Conservation (phyloP, 75 land plant genomes). For the Larix kaempferi region DNA sequence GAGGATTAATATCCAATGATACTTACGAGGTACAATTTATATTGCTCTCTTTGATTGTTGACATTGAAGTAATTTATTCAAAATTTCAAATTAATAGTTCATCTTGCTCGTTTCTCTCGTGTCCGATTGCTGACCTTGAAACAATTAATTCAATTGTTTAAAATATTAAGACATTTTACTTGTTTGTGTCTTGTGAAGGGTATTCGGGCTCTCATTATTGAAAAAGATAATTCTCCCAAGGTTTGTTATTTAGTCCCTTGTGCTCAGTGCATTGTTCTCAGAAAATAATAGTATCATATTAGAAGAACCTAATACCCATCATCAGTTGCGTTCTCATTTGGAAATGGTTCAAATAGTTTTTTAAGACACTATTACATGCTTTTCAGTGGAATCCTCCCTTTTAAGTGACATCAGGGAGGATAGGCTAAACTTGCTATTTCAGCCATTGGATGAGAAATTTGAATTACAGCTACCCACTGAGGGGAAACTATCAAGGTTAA, state of each 20-base stretch:
- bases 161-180: background rate
- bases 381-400: conserved; percentile 87
- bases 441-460: conserved; percentile 45
- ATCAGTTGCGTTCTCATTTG: conserved; percentile 3
- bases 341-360: conserved; percentile 2
- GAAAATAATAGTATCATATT: background rate
- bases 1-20: conserved; percentile 64
- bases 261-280: background rate
- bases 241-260: conserved; percentile 22
- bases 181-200: conserved; percentile 53
- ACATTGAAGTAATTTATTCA: background rate
- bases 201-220: conserved; percentile 74
- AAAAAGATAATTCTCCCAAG: conserved; percentile 92
- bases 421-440: conserved; percentile 53
- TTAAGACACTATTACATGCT: too few species aligned
- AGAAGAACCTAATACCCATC: background rate
- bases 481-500: conserved; percentile 38
- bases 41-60: too few species aligned
- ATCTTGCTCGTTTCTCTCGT: background rate
- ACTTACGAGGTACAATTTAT: conserved; percentile 72
- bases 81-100: background rate
- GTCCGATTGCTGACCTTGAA: background rate
- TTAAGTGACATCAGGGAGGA: conserved; percentile 54
- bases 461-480: conserved; percentile 71
- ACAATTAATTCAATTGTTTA: background rate